Percentiles rank a stretch among this genome's conserved stretches.
Conservation (phyloP, 2,329 filamentous ascomycete genomes). For the Aspergillus sp. region DNA sequence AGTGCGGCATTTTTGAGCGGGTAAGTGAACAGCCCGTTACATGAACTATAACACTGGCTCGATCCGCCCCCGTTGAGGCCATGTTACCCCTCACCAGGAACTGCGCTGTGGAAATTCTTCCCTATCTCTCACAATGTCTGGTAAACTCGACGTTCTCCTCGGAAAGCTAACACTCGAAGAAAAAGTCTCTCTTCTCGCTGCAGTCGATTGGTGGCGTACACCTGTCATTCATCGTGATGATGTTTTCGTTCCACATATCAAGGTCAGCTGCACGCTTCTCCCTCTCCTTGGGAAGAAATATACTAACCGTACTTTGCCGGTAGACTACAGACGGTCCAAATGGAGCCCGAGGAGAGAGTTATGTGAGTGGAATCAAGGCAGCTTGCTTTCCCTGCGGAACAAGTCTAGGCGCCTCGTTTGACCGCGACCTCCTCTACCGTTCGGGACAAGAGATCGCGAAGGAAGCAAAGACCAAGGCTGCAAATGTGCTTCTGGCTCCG, state of each 20-base stretch:
- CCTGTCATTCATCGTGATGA: constrained; percentile 7
- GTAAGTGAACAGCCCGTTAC: too few relatives aligned
- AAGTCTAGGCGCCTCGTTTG: neutral
- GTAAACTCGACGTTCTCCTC: neutral
- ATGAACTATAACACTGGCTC: too few relatives aligned
- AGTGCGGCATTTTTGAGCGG: too few relatives aligned
- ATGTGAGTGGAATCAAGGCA: neutral
- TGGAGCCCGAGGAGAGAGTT: neutral
- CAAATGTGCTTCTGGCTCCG: neutral
- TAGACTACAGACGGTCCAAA: constrained; percentile 3
- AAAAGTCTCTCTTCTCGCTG: constrained; percentile 10
- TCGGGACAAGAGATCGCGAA: neutral
- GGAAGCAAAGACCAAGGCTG: constrained; percentile 1
- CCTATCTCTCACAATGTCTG: too few relatives aligned
- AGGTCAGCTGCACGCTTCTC: neutral
- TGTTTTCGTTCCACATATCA: constrained; percentile 6
- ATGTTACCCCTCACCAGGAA: too few relatives aligned
- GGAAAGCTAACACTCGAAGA: constrained; percentile 1
- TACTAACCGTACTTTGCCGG: neutral
- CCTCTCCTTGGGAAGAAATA: too few relatives aligned
- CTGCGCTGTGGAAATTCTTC: too few relatives aligned
- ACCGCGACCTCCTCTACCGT: neutral
- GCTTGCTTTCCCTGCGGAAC: constrained; percentile 9
- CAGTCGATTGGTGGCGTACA: constrained; percentile 11
- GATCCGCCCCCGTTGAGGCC: too few relatives aligned